These are phyloP conservation scores for Thamnidium elegans DNA, from an alignment of 192 early-diverging fungal genomes.

Conservation along the genomic window DNA sequence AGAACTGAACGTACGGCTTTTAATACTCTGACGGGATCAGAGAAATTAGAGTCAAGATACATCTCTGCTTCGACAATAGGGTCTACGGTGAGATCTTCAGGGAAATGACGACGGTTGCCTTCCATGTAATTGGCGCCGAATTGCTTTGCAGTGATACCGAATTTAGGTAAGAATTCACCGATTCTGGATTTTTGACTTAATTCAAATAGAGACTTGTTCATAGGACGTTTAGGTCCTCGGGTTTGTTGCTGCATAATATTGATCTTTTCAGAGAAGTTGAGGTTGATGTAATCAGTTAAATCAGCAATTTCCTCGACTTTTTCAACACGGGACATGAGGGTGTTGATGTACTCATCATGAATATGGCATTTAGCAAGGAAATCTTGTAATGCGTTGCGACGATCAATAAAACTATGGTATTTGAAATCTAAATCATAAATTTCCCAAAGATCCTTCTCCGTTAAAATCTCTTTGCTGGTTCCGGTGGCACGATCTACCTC, in stretches of 20 bases:
- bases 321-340: slow-evolving; percentile 46
- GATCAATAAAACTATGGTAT: slow-evolving; percentile 68
- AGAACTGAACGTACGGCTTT: slow-evolving; percentile 70
- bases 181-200: slow-evolving; percentile 21
- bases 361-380: slow-evolving; percentile 47
- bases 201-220: slow-evolving; percentile 37
- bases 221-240: slow-evolving; percentile 38
- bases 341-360: slow-evolving; percentile 44
- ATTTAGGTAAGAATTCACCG: slow-evolving; percentile 22
- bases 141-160: slow-evolving; percentile 56
- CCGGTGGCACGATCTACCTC: slow-evolving; percentile 32
- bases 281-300: slow-evolving; percentile 61
- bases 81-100: slow-evolving; percentile 52
- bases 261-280: slow-evolving; percentile 48
- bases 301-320: slow-evolving; percentile 65
- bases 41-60: slow-evolving; percentile 49
- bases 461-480: slow-evolving; percentile 54
- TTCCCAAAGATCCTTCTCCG: slow-evolving; percentile 77
- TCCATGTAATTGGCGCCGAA: slow-evolving; percentile 59
- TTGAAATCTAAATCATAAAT: slow-evolving; percentile 83
- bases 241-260: slow-evolving; percentile 27
- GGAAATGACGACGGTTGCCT: slow-evolving; percentile 54
- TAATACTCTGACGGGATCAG: slow-evolving; percentile 49
- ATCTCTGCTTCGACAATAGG: slow-evolving; percentile 55
- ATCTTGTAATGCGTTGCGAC: slow-evolving; percentile 51